Percentiles rank a stretch among this genome's conserved stretches.
These are phyloP conservation scores for Gonium pectorale DNA, from an alignment of 139 green algal species.

Conservation along the genomic window DNA sequence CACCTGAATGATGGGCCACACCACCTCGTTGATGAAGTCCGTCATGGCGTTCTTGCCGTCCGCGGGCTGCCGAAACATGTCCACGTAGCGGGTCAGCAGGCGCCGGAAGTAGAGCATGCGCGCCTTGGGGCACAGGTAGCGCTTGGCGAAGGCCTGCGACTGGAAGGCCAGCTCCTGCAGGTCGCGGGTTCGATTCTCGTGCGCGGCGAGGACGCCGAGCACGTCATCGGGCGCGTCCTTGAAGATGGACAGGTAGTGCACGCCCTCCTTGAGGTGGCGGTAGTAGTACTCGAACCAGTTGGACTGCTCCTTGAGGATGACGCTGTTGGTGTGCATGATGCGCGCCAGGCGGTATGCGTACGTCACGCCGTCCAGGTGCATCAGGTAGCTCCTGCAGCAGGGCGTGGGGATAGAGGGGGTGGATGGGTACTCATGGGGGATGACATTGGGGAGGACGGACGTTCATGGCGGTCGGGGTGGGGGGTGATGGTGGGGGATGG, in stretches of 20 bases:
- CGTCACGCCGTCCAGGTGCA: conserved; percentile 16
- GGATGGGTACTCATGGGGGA: too few species aligned
- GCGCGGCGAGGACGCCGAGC: neutral
- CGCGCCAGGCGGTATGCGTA: neutral
- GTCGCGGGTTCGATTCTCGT: neutral
- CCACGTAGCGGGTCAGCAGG: neutral
- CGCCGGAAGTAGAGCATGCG: conserved; percentile 7
- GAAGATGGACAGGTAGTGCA: conserved; percentile 34
- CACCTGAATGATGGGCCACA: neutral
- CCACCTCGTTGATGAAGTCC: neutral
- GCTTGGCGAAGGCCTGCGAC: neutral
- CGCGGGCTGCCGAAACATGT: neutral
- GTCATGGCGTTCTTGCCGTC: neutral
- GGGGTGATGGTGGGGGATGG: too few species aligned
- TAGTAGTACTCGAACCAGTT: conserved; percentile 1
- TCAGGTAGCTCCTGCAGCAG: neutral
- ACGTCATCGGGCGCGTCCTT: conserved; percentile 16
- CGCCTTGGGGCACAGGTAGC: neutral
- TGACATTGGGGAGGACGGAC: too few species aligned
- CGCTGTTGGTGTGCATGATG: conserved; percentile 24
- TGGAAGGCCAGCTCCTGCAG: neutral
- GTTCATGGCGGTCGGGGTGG: too few species aligned
- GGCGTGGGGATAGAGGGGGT: neutral
- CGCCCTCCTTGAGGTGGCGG: neutral
- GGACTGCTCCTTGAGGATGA: conserved; percentile 11